A percentile compares a stretch with the other conserved stretches of the same genome.
Conservation (phyloP, 768 basidiomycete species). For the Boletus reticulatus region DNA sequence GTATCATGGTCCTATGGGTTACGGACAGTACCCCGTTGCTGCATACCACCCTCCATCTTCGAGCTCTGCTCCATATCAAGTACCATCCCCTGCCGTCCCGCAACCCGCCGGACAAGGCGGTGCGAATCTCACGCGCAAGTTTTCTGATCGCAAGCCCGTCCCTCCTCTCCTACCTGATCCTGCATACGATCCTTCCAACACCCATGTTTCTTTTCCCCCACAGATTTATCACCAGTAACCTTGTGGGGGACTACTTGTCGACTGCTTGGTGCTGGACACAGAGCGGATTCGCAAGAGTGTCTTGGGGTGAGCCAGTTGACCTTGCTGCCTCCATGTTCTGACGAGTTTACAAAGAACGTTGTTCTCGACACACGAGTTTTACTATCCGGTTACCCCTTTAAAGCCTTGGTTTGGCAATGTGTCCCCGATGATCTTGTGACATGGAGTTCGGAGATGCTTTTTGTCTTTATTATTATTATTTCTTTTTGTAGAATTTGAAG, state of each 20-base stretch:
- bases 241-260: background rate
- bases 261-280: constrained; percentile 1
- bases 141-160: constrained; percentile 34
- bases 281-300: background rate
- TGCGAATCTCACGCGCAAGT: constrained; percentile 34
- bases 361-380: background rate
- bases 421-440: constrained; percentile 12
- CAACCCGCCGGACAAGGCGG: constrained; percentile 21
- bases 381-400: constrained; percentile 1
- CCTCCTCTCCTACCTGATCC: constrained; percentile 26
- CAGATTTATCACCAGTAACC: constrained; percentile 14
- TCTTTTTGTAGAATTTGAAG: background rate
- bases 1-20: constrained; percentile 17
- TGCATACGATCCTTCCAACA: constrained; percentile 21
- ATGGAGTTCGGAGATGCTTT: constrained; percentile 14
- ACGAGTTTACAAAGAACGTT: background rate
- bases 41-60: constrained; percentile 7
- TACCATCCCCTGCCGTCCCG: constrained; percentile 9
- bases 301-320: constrained; percentile 4
- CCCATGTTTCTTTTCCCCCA: constrained; percentile 22
- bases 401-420: background rate
- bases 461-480: constrained; percentile 2
- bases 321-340: background rate
- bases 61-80: constrained; percentile 6
- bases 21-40: constrained; percentile 21